phyloP scores from a whole-genome alignment of 257 asterid genomes.

The Solanum tarapatanum region DNA sequence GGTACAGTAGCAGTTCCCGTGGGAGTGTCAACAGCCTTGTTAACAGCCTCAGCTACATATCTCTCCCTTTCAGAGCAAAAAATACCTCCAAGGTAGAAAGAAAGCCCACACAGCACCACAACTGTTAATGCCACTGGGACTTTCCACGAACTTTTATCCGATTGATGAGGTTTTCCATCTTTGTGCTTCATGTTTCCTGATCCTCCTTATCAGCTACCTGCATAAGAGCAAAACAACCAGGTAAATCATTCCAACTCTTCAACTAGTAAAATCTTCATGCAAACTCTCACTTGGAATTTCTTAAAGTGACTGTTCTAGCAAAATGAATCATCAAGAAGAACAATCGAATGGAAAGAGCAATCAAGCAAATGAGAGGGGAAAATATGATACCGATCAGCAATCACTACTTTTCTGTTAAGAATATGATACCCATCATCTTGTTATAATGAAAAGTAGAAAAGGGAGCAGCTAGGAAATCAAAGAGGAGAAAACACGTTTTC shows the following conservation, averaged over 20 bases:
- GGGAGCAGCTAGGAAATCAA: not conserved
- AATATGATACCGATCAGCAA: not conserved
- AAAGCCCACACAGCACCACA: constrained; percentile 47
- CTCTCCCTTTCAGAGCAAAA: constrained; percentile 40
- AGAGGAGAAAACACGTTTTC: not conserved
- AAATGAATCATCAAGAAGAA: not conserved
- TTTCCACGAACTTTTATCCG: constrained; percentile 22
- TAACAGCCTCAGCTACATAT: constrained; percentile 10
- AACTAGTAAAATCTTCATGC: not conserved
- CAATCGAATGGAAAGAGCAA: not conserved
- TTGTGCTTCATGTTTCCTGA: constrained; percentile 28
- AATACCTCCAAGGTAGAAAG: constrained; percentile 58
- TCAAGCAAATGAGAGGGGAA: not conserved
- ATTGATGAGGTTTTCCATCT: constrained; percentile 33
- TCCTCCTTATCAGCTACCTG: constrained; percentile 17
- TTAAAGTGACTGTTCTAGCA: not conserved
- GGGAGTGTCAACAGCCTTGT: constrained; percentile 22
- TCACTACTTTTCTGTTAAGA: not conserved
- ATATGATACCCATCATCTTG: not conserved
- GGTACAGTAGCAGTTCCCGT: constrained; percentile 5
- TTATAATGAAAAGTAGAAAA: not conserved
- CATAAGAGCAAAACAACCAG: not conserved
- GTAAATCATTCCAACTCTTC: not conserved
- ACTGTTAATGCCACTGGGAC: constrained; percentile 31
- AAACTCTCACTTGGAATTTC: not conserved